Evolutionary conservation across 306 rosid species (phyloP).

Genomic region (Alnus glutinosa): DNA sequence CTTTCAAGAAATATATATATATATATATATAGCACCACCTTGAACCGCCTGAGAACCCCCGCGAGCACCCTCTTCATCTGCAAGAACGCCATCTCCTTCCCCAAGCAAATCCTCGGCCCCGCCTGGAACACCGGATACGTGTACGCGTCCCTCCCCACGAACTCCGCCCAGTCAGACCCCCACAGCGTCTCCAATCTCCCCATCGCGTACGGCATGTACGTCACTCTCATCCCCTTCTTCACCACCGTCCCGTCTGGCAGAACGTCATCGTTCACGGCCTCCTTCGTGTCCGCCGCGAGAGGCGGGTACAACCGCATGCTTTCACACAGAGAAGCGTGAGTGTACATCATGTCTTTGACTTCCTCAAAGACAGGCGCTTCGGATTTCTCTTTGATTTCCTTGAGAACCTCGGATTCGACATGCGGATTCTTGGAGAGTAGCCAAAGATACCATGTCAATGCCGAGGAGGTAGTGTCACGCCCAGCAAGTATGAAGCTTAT

Average conservation of each 20-base stretch:
- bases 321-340: slow-evolving; percentile 69
- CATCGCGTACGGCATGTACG: slow-evolving; percentile 59
- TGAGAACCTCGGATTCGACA: slow-evolving; percentile 37
- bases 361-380: slow-evolving; percentile 35
- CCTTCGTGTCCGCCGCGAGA: slow-evolving; percentile 44
- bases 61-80: slow-evolving; percentile 76
- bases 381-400: slow-evolving; percentile 30
- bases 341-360: slow-evolving; percentile 58
- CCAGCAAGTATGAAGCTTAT: slow-evolving; percentile 70
- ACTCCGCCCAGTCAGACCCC: slow-evolving; percentile 67
- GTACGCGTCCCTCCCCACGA: slow-evolving; percentile 51
- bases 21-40: slow-evolving; percentile 38
- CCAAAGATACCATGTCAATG: slow-evolving; percentile 78
- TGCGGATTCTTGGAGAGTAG: slow-evolving; percentile 41
- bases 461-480: slow-evolving; percentile 56
- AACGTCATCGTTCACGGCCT: slow-evolving; percentile 43
- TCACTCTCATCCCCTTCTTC: slow-evolving; percentile 54
- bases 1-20: too few relatives aligned
- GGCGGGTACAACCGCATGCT: slow-evolving; percentile 78
- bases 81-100: slow-evolving; percentile 83
- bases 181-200: slow-evolving; percentile 62
- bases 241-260: slow-evolving; percentile 65
- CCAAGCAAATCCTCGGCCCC: slow-evolving; percentile 75
- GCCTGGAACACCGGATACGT: slow-evolving; percentile 75
- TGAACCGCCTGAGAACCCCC: slow-evolving; percentile 46